Evolutionary conservation across 2,329 filamentous ascomycete species (phyloP).

Genomic region (Curvularia verruculosa): DNA sequence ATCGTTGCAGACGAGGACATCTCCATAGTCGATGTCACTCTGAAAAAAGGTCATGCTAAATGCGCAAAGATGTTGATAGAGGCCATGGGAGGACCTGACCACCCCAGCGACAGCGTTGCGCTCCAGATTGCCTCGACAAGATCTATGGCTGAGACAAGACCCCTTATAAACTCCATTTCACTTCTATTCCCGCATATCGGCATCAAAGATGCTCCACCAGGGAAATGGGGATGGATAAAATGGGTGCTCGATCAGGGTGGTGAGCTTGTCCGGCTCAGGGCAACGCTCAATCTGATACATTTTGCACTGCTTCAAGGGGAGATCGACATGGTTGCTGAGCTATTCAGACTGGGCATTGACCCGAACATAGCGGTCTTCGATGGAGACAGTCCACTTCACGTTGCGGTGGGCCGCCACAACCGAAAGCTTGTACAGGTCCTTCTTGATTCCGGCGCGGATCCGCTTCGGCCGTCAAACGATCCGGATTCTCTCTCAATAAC

Average conservation of each 20-base stretch:
- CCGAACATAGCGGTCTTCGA: slow-evolving; percentile 18
- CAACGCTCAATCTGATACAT: slow-evolving; percentile 24
- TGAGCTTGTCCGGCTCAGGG: slow-evolving; percentile 19
- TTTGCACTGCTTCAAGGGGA: slow-evolving; percentile 19
- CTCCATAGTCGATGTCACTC: background rate
- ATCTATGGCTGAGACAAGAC: slow-evolving; percentile 9
- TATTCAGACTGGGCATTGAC: slow-evolving; percentile 23
- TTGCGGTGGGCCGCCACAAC: slow-evolving; percentile 18
- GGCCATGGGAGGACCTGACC: slow-evolving; percentile 21
- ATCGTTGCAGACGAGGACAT: background rate
- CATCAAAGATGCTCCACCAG: slow-evolving; percentile 11
- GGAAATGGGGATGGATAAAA: slow-evolving; percentile 24
- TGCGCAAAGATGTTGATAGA: slow-evolving; percentile 22
- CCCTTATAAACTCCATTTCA: background rate
- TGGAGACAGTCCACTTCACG: slow-evolving; percentile 20
- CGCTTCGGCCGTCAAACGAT: background rate
- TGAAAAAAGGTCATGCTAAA: slow-evolving; percentile 12
- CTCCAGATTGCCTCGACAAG: slow-evolving; percentile 27
- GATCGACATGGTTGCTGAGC: slow-evolving; percentile 16
- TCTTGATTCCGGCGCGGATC: slow-evolving; percentile 10
- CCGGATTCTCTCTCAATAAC: background rate
- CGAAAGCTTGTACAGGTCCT: slow-evolving; percentile 18
- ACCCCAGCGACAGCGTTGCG: slow-evolving; percentile 26
- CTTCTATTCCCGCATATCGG: background rate
- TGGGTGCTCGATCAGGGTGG: slow-evolving; percentile 30